phyloP scores from a whole-genome alignment of 75 land plant genomes.

The Chamaecyparis obtusa region DNA sequence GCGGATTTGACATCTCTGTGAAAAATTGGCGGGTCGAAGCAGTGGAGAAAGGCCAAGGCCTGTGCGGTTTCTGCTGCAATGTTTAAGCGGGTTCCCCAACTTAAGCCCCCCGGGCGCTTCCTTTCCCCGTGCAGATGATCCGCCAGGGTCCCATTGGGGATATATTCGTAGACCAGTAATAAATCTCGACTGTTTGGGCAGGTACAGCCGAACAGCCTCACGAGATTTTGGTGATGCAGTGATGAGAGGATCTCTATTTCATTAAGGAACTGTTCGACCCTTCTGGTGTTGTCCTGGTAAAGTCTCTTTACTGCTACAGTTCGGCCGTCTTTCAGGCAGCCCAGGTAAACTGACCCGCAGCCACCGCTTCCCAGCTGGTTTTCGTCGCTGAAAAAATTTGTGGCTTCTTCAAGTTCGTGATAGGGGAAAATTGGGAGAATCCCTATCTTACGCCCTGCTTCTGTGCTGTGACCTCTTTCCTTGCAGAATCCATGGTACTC shows the following conservation, averaged over 20 bases:
- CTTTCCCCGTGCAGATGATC: conserved; percentile 27
- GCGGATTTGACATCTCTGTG: conserved; percentile 1
- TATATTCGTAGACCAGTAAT: conserved; percentile 23
- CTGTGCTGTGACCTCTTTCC: neutral
- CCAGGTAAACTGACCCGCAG: conserved; percentile 59
- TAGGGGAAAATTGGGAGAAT: conserved; percentile 31
- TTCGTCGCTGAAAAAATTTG: conserved; percentile 33
- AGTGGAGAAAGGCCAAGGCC: conserved; percentile 27
- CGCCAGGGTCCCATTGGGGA: conserved; percentile 27
- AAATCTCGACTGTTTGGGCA: conserved; percentile 11
- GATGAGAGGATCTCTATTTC: conserved; percentile 28
- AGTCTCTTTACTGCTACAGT: conserved; percentile 26
- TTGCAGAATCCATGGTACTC: neutral
- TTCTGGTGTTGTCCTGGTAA: conserved; percentile 17
- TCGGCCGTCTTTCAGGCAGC: conserved; percentile 23
- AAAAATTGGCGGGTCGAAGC: neutral
- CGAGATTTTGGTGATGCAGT: conserved; percentile 30
- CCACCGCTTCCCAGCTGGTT: conserved; percentile 66
- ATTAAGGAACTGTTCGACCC: conserved; percentile 28
- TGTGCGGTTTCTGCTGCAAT: conserved; percentile 27
- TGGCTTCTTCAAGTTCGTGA: conserved; percentile 35
- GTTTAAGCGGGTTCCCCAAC: conserved; percentile 22
- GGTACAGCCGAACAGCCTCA: conserved; percentile 22
- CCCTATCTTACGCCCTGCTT: neutral
- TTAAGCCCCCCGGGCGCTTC: neutral